Conservation (phyloP, 2,329 filamentous ascomycete species). For the Tolypocladium album region DNA sequence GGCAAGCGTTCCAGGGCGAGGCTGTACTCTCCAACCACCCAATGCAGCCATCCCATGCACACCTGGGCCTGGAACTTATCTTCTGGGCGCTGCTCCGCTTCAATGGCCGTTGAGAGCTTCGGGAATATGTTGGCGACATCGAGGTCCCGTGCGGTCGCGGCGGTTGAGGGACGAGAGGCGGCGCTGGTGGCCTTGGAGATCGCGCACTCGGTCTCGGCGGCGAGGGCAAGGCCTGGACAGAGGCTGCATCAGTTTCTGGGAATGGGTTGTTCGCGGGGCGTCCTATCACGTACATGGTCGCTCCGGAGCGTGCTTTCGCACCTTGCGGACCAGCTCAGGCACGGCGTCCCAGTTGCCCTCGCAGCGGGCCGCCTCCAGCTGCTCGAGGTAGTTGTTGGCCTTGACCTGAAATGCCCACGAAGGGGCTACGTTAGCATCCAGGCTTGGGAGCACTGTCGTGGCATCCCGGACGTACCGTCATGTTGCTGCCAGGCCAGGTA, state of each 20-base stretch:
- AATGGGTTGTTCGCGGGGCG: neutral
- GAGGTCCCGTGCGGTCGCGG: conserved; percentile 30
- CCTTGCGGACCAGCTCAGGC: conserved; percentile 82
- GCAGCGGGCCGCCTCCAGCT: conserved; percentile 78
- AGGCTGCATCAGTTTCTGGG: neutral
- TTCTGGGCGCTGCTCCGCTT: conserved; percentile 42
- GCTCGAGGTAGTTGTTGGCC: conserved; percentile 68
- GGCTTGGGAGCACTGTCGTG: neutral
- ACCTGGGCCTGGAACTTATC: conserved; percentile 70
- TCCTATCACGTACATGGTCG: conserved; percentile 57
- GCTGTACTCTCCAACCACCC: conserved; percentile 59
- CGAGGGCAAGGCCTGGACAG: conserved; percentile 52
- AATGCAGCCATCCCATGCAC: conserved; percentile 78
- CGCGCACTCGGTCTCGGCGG: conserved; percentile 58
- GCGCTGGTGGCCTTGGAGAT: conserved; percentile 42
- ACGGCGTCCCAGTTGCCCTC: conserved; percentile 79
- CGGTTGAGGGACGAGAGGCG: conserved; percentile 29
- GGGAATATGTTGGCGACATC: conserved; percentile 35
- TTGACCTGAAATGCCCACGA: conserved; percentile 44
- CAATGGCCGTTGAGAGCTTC: conserved; percentile 44
- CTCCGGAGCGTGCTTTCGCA: conserved; percentile 85
- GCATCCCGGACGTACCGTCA: conserved; percentile 21
- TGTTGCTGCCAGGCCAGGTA: conserved; percentile 20
- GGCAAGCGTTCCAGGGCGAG: conserved; percentile 53
- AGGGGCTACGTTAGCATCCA: conserved; percentile 9